Base-by-base conservation (phyloP, 768 basidiomycete species). In the Pleurotus cornucopiae region DNA sequence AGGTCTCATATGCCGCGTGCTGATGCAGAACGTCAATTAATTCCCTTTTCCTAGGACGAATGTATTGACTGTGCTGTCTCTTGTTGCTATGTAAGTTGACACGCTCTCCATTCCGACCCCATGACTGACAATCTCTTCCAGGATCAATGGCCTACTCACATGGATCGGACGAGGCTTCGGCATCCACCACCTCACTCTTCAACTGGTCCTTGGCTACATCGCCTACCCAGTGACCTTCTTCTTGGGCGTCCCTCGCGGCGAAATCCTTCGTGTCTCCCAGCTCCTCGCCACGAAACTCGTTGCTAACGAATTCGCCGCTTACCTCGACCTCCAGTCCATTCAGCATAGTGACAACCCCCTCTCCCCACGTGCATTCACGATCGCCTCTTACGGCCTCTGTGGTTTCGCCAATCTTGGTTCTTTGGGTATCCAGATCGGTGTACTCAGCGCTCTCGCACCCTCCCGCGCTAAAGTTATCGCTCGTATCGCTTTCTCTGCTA, bases 401-500 rank as follows among this genome's bases (percentile, higher is more conserved):
- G 94, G 94, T 7, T 96, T 96, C 65, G 91, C 91, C 57, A 95
- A 95, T 67, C 75, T 92, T 45, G 84, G 88, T 55, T 90, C 90
- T 5, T 75, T 94, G 21, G 94, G 93, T 64, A 92, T 95, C 62
- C 90, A 94, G 68, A 82, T 90, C 58, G 88, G 88, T 64, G 88
- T 89, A 66, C 75, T 89, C 48, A 74, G 77, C 46, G 84, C 85
- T 20, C 75, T 89, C 23, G 88, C 88, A 18, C 88, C 88, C 3
- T 75, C 85, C 20, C 81, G 85, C 58, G 76, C 79, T 54, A 88
- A 81, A 64, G 73, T 81, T 60, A 94, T 96, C 62, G 85, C 88
- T 25, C 77, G 76, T 6, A 76, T 85, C 47, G 88, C 90, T 14
- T 59, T 74, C 14, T 88, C 86, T 57, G 86, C 86, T 6, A 84